Evolutionary conservation across 2,329 filamentous ascomycete species (phyloP).

Genomic region (Zymoseptoria ardabiliae): DNA sequence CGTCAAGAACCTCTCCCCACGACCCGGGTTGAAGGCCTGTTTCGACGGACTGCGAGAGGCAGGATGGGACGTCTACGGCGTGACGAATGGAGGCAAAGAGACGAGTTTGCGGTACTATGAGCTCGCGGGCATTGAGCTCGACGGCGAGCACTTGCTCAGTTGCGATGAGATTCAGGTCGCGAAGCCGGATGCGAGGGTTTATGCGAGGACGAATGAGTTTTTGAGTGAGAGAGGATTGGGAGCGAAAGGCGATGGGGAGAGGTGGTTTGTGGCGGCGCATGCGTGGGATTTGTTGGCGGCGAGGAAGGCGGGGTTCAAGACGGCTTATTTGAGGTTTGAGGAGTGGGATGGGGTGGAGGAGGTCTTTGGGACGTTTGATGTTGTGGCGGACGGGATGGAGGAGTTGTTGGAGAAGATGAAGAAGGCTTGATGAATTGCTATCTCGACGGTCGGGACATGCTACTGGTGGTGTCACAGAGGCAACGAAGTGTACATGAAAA

Average conservation of each 20-base stretch:
- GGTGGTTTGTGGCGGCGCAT: constrained; percentile 28
- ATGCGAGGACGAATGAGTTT: constrained; percentile 20
- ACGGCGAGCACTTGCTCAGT: constrained; percentile 22
- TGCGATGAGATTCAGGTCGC: constrained; percentile 26
- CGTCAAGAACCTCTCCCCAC: constrained; percentile 15
- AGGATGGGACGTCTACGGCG: constrained; percentile 26
- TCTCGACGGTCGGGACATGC: too few species aligned
- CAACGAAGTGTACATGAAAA: background rate
- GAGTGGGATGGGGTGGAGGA: constrained; percentile 24
- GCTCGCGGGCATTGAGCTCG: constrained; percentile 21
- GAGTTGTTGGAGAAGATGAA: constrained; percentile 26
- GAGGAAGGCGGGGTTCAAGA: constrained; percentile 27
- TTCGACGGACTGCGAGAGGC: constrained; percentile 22
- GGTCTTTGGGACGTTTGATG: constrained; percentile 27
- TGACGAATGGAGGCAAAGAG: constrained; percentile 26
- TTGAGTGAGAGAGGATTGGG: constrained; percentile 18
- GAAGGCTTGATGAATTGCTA: background rate
- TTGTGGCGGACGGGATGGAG: constrained; percentile 23
- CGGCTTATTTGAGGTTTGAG: constrained; percentile 25
- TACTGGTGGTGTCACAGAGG: background rate
- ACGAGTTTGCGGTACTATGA: constrained; percentile 25
- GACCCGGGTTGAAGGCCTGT: constrained; percentile 22
- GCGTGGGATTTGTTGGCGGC: constrained; percentile 25
- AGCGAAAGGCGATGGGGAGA: constrained; percentile 17
- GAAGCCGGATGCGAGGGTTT: constrained; percentile 25